These are phyloP conservation scores for Colletotrichum gigasporum DNA, from an alignment of 2,329 filamentous ascomycete genomes.

Conservation along the genomic window DNA sequence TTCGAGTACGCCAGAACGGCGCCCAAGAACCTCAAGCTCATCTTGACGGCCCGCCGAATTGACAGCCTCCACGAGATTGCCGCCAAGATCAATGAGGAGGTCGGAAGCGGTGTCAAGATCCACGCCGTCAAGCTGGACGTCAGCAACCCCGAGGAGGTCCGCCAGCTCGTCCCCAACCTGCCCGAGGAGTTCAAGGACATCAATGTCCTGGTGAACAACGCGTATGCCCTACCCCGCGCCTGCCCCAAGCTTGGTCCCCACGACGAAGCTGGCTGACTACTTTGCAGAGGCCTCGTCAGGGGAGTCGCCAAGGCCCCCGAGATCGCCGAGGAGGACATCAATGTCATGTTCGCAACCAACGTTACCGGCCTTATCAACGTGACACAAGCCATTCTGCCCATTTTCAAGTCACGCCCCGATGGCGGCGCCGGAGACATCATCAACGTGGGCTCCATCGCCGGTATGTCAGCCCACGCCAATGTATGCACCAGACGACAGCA, in stretches of 20 bases:
- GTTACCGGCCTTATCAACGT: constrained; percentile 95
- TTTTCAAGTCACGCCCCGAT: constrained; percentile 80
- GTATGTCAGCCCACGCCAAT: constrained; percentile 32
- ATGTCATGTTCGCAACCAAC: constrained; percentile 91
- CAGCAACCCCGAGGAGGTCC: constrained; percentile 79
- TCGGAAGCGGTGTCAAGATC: constrained; percentile 83
- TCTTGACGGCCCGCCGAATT: constrained; percentile 87
- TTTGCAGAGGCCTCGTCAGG: constrained; percentile 81
- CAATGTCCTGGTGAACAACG: constrained; percentile 94
- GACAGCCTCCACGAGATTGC: constrained; percentile 82
- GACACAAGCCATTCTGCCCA: constrained; percentile 88
- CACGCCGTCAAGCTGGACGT: constrained; percentile 88
- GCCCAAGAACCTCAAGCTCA: constrained; percentile 80
- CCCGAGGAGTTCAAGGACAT: constrained; percentile 87
- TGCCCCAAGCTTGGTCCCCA: background rate
- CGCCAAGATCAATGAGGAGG: constrained; percentile 77
- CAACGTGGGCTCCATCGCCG: constrained; percentile 93
- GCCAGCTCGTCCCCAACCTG: constrained; percentile 75
- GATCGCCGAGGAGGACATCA: constrained; percentile 84
- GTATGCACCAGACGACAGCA: background rate
- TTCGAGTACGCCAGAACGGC: constrained; percentile 91
- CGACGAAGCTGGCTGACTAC: constrained; percentile 20
- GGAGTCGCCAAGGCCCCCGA: constrained; percentile 86
- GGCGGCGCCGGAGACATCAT: constrained; percentile 92
- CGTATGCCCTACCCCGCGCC: constrained; percentile 73